phyloP scores from a whole-genome alignment of 1,284 basidiomycete genomes.

The Rhodotorula sp. region DNA sequence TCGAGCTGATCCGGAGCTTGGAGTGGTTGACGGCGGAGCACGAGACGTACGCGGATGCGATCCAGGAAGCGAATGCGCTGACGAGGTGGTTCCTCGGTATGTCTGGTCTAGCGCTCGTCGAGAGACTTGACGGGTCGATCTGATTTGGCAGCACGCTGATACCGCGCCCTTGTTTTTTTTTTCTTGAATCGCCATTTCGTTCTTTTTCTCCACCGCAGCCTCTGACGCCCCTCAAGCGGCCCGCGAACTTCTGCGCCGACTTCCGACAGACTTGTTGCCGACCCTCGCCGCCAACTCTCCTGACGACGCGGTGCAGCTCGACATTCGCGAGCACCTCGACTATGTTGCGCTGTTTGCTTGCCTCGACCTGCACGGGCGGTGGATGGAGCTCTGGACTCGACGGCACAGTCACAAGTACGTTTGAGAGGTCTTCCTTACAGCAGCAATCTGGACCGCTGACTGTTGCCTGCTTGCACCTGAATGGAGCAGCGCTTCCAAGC shows the following conservation, averaged over 20 bases:
- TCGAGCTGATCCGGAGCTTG: conserved; percentile 71
- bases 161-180: neutral
- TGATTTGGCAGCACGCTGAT: neutral
- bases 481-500: conserved; percentile 9
- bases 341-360: conserved; percentile 54
- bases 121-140: neutral
- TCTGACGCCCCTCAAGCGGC: conserved; percentile 72
- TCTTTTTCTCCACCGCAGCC: conserved; percentile 53
- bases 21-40: conserved; percentile 82
- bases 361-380: conserved; percentile 38
- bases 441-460: conserved; percentile 32
- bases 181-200: neutral
- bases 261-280: conserved; percentile 65
- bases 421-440: neutral
- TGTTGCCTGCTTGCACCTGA: neutral
- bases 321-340: conserved; percentile 50
- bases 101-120: conserved; percentile 47
- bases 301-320: conserved; percentile 56
- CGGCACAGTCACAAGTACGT: conserved; percentile 50
- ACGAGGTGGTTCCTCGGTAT: conserved; percentile 81
- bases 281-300: conserved; percentile 50
- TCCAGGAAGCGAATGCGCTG: conserved; percentile 80
- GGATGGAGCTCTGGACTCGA: conserved; percentile 51
- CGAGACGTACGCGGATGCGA: conserved; percentile 70
- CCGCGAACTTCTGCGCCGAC: conserved; percentile 61